Percentiles rank a stretch among this genome's conserved stretches.
These are phyloP conservation scores for Serpula lacrymans DNA, from an alignment of 768 basidiomycete species.

Conservation along the genomic window DNA sequence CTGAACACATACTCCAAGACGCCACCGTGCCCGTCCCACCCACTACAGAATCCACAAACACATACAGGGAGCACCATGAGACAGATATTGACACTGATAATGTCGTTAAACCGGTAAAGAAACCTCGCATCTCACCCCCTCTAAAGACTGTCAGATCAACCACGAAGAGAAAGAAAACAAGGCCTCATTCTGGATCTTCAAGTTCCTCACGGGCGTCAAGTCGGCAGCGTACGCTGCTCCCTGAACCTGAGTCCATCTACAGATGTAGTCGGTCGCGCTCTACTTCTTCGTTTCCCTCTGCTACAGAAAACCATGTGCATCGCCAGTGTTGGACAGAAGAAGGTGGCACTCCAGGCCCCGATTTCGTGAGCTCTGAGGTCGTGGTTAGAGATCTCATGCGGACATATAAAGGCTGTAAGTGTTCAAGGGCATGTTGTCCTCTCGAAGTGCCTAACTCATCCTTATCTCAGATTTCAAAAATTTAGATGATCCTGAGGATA, in stretches of 20 bases:
- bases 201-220: constrained; percentile 42
- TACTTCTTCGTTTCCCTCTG: constrained; percentile 45
- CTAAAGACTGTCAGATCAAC: too few species aligned
- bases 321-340: constrained; percentile 51
- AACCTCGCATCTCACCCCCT: too few species aligned
- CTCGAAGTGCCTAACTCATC: constrained; percentile 13
- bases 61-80: too few species aligned
- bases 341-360: constrained; percentile 48
- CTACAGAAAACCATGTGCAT: constrained; percentile 29
- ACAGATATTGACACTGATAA: too few species aligned
- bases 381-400: constrained; percentile 63
- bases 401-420: constrained; percentile 68
- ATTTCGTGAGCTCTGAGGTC: constrained; percentile 58
- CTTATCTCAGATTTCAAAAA: constrained; percentile 62
- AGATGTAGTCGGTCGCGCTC: constrained; percentile 61
- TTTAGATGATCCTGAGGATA: constrained; percentile 58
- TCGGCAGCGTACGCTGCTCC: constrained; percentile 33
- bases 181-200: too few species aligned
- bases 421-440: background rate
- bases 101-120: too few species aligned
- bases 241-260: constrained; percentile 57
- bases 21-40: constrained; percentile 6
- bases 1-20: background rate
- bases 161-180: too few species aligned
- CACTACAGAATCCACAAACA: too few species aligned